These are phyloP conservation scores for Mucor piriformis DNA, from an alignment of 371 early-diverging fungal species.

Conservation along the genomic window DNA sequence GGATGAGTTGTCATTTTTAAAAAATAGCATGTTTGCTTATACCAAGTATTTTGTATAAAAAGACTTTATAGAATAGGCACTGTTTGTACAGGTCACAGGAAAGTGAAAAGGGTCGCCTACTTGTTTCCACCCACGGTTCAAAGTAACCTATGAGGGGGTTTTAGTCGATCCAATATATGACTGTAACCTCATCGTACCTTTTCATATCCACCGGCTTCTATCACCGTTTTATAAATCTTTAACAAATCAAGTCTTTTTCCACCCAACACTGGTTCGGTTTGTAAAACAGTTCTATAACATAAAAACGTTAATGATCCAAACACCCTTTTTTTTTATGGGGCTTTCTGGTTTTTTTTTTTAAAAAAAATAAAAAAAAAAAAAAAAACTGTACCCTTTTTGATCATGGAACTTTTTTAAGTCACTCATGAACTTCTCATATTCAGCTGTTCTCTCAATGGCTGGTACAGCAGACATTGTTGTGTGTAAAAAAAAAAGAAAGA, in stretches of 20 bases:
- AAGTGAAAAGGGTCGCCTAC: constrained; percentile 78
- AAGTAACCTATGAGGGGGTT: constrained; percentile 60
- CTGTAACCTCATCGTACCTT: constrained; percentile 46
- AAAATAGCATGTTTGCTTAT: constrained; percentile 2
- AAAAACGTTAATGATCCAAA: constrained; percentile 1
- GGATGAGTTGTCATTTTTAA: neutral
- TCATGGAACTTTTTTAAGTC: constrained; percentile 74
- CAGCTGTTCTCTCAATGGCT: constrained; percentile 73
- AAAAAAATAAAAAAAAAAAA: no score
- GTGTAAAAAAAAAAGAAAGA: neutral
- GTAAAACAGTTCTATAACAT: constrained; percentile 61
- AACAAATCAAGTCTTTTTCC: constrained; percentile 78
- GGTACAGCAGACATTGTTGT: constrained; percentile 30
- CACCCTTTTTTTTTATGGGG: neutral
- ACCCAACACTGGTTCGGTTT: constrained; percentile 80
- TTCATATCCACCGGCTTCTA: constrained; percentile 77
- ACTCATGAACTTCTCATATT: constrained; percentile 74
- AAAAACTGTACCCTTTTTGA: constrained; percentile 75
- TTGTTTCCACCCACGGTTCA: constrained; percentile 80
- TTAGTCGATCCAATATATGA: neutral
- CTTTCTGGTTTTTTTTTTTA: neutral
- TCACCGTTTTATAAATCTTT: constrained; percentile 70
- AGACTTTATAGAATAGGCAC: constrained; percentile 79
- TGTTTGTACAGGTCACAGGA: constrained; percentile 84
- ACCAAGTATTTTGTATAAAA: constrained; percentile 73